A percentile compares a stretch with the other conserved stretches of the same genome.
Conservation (phyloP, 495 filamentous ascomycete genomes). For the Haplographium delicatum region DNA sequence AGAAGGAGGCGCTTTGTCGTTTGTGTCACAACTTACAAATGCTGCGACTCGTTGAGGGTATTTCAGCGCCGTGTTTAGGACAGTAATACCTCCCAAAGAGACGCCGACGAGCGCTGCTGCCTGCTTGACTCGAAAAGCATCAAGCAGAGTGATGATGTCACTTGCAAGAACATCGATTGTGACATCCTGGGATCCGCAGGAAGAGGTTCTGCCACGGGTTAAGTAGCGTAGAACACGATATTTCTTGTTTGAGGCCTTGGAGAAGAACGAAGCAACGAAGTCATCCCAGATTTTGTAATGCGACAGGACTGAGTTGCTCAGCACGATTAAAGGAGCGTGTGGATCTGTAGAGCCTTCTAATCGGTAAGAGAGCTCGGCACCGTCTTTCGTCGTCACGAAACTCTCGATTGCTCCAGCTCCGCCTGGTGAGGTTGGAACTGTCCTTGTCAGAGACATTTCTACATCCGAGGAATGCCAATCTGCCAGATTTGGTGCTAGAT, state of each 20-base stretch:
- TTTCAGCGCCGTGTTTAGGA: slow-evolving; percentile 62
- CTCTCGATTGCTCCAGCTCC: slow-evolving; percentile 52
- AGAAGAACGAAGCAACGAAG: slow-evolving; percentile 56
- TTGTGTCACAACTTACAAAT: slow-evolving; percentile 77
- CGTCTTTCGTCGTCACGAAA: slow-evolving; percentile 61
- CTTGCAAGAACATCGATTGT: slow-evolving; percentile 59
- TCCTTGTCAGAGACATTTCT: slow-evolving; percentile 35
- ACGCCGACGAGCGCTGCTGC: slow-evolving; percentile 65
- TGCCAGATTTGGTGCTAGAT: slow-evolving; percentile 39
- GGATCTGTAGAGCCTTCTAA: slow-evolving; percentile 67
- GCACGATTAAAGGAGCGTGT: slow-evolving; percentile 61
- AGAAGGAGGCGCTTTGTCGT: slow-evolving; percentile 56
- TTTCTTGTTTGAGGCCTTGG: slow-evolving; percentile 49
- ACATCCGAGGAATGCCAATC: slow-evolving; percentile 45
- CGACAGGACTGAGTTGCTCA: slow-evolving; percentile 71
- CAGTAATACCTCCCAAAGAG: slow-evolving; percentile 70
- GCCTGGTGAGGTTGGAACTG: slow-evolving; percentile 38
- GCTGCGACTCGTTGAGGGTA: slow-evolving; percentile 52
- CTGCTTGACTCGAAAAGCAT: slow-evolving; percentile 54
- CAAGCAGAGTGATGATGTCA: slow-evolving; percentile 56
- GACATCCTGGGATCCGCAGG: slow-evolving; percentile 42
- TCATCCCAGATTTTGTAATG: slow-evolving; percentile 71
- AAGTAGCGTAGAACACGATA: slow-evolving; percentile 70
- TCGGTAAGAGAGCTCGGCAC: slow-evolving; percentile 61
- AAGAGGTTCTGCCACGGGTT: slow-evolving; percentile 52